Base-by-base conservation (phyloP, 225 moss, liverwort and hornwort genomes). In the Sphagnum tenellum region DNA sequence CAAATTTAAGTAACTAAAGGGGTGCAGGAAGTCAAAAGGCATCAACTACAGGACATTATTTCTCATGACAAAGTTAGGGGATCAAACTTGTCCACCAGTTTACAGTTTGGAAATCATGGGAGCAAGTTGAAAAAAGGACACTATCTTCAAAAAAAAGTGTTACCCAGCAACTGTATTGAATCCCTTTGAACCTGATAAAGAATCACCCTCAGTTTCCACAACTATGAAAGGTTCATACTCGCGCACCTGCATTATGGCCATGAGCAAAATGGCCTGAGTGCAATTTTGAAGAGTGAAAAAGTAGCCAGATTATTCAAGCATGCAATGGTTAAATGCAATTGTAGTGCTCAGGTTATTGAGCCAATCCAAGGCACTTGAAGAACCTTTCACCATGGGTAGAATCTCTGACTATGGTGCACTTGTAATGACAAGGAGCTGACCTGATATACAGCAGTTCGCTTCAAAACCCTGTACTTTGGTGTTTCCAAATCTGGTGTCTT, bases 401-500 rank as follows among this genome's bases (percentile, higher is more conserved):
- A 3, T 57, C 56, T 57, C n/a, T 3, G 14, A 62, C 3, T 45
- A 12, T 12, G 45, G 61, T 45, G 12, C 50, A 3, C 56, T 12
- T 12, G 56, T 29, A 29, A 1, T 29, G 29, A 29, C 29, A 8
- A 46, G 8, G 55, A 14, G 57, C 57, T 67, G 63, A 96, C 95
- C 89, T 96, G 78, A 76, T 98, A 98, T 29, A 14, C 46, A 70
- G 87, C 74, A 14, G 87, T 82, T 73, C 93, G 79, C 76, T 86
- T 98, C 64, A 98, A 60, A 55, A 86, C 80, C 70, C 63, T 83
- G 72, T 87, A 98, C 69, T 77, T 86, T 2, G 96, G 96, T 5
- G 90, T 98, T 68, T 92, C 96, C 67, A 98, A 72, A 59, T 93
- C 88, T 12, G 96, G 96, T 71, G 87, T 92, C 71, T 90, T 92